Conservation (phyloP, 768 basidiomycete genomes). For the Pleurotus sapidus region DNA sequence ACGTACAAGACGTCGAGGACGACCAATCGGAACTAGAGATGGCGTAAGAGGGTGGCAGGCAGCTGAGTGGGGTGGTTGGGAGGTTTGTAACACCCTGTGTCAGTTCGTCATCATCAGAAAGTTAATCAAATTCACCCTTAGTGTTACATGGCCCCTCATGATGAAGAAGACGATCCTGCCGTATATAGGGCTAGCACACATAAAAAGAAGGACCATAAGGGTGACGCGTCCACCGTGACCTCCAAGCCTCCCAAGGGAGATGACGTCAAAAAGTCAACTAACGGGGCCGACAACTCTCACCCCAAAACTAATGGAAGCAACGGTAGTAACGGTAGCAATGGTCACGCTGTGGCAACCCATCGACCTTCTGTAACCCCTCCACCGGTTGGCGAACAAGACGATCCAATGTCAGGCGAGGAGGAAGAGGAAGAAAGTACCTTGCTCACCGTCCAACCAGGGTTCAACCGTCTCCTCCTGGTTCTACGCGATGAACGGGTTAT, state of each 20-base stretch:
- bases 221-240: conserved; percentile 13
- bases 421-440: conserved; percentile 79
- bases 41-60: conserved; percentile 55
- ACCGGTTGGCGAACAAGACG: conserved; percentile 30
- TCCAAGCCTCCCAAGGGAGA: conserved; percentile 5
- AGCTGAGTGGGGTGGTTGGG: conserved; percentile 92
- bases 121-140: conserved; percentile 21
- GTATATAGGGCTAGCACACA: conserved; percentile 74
- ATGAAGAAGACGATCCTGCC: conserved; percentile 94
- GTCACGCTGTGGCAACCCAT: background rate
- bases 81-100: conserved; percentile 43
- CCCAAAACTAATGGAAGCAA: background rate
- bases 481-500: conserved; percentile 91
- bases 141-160: conserved; percentile 95
- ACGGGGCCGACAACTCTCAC: conserved; percentile 1
- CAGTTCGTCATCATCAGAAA: background rate
- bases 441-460: conserved; percentile 83
- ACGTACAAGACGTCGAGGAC: conserved; percentile 31
- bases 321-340: background rate
- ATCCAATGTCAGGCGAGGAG: conserved; percentile 42
- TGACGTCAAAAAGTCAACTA: background rate
- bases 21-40: conserved; percentile 17
- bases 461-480: conserved; percentile 86
- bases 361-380: conserved; percentile 15
- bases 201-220: conserved; percentile 30